Evolutionary conservation across 495 filamentous ascomycete species (phyloP), one percentile per base, ranked within the genome.

Genomic region (Aspergillus kassunensis): DNA sequence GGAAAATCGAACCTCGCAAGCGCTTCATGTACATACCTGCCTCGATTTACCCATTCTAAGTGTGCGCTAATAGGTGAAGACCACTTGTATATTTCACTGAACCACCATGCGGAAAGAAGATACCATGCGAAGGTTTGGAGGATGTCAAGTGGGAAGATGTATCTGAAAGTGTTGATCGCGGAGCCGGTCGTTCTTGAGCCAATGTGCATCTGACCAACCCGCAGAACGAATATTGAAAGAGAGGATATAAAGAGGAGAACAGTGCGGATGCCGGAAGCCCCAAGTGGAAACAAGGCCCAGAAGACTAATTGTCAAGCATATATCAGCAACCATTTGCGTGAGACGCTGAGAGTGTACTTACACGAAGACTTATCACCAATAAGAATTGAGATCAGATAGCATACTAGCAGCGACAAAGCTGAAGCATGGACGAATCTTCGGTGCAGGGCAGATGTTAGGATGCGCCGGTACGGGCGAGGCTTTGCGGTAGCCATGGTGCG

Each of bases 371-470:
- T 89, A 56, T 79, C 79, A 11, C 84, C 85, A 55, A 95, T 78
- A 30, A 82, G 62, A 55, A 95, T 66, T 44, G 88, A 76, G 55
- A 88, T 79, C n/a, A 80, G 20, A 66, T 95, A 97, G 68, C 87
- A 89, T 53, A 89, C 70, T 13, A 75, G 66, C 12, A 92, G 62
- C 7, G 87, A 67, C 33, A 89, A 64, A 29, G 79, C 67, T 39
- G 85, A 86, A 25, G 90, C 88, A 47, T 80, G 79, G 34, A 84
- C 83, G 74, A 97, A 97, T 51, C 90, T 79, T 57, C 89, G 79
- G 66, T 98, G 93, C 46, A 97, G 71, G 34, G 88, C 80, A 29
- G 93, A 91, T 33, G 92, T 96, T 51, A 97, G 71, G 67, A 95
- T 91, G 62, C 95, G 88, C 73, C 91, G 84, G 64, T 96, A 97